These are phyloP conservation scores for Chrysanthemum lavandulifolium DNA, from an alignment of 129 eudicot species.

Conservation along the genomic window DNA sequence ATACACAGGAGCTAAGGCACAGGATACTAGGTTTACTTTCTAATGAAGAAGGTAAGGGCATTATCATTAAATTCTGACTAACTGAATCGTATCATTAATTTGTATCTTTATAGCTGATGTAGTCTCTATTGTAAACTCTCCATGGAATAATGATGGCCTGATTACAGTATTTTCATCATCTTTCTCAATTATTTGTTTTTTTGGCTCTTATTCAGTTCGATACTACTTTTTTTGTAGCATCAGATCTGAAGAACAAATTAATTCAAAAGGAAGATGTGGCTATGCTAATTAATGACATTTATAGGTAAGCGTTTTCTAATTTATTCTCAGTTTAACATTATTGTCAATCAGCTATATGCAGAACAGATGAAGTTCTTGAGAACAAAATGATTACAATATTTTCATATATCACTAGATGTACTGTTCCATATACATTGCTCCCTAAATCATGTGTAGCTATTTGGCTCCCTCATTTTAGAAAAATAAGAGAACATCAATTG, in stretches of 20 bases:
- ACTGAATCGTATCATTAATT: neutral
- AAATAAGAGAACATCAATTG: conserved; percentile 10
- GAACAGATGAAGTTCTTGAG: neutral
- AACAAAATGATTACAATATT: neutral
- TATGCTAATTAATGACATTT: conserved; percentile 36
- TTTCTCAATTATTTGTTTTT: neutral
- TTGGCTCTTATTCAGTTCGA: neutral
- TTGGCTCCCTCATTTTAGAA: neutral
- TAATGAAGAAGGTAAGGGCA: conserved; percentile 40
- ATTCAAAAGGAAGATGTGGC: conserved; percentile 39
- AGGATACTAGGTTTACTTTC: conserved; percentile 51
- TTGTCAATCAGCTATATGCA: neutral
- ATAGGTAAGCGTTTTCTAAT: conserved; percentile 25
- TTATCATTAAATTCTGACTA: conserved; percentile 3
- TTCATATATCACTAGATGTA: neutral
- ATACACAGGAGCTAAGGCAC: conserved; percentile 45
- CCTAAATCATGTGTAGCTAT: neutral
- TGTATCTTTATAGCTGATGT: neutral
- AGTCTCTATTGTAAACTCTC: neutral
- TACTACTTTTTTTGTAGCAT: conserved; percentile 26
- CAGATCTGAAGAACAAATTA: conserved; percentile 34
- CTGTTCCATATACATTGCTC: neutral
- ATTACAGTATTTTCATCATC: neutral
- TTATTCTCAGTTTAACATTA: conserved; percentile 5
- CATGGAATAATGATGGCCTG: conserved; percentile 11